Percentiles rank a stretch among this genome's conserved stretches.
These are phyloP conservation scores for Paramecium pentaurelia DNA, from an alignment of 73 alveolate species.

Conservation along the genomic window DNA sequence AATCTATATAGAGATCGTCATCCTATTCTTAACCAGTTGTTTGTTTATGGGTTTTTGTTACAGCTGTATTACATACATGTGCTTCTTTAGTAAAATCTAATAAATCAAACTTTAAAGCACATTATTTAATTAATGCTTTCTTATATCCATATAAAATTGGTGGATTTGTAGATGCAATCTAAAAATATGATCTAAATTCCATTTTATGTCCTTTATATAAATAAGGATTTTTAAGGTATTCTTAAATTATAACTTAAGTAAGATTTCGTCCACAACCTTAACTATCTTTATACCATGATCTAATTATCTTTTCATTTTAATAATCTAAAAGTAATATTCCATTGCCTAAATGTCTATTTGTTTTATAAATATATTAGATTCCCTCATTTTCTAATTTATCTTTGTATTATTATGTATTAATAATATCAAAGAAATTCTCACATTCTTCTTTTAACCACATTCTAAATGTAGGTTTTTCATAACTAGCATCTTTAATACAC, in stretches of 20 bases:
- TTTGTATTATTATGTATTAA: neutral
- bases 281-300: slow-evolving; percentile 19
- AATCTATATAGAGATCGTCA: slow-evolving; percentile 19
- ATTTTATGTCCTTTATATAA: slow-evolving; percentile 22
- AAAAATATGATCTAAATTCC: slow-evolving; percentile 26
- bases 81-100: slow-evolving; percentile 15
- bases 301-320: neutral
- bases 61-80: slow-evolving; percentile 34
- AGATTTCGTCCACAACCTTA: neutral
- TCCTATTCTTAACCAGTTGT: neutral
- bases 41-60: slow-evolving; percentile 19
- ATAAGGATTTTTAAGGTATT: neutral
- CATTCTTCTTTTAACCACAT: slow-evolving; percentile 9
- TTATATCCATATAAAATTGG: slow-evolving; percentile 25
- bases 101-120: slow-evolving; percentile 45
- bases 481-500: neutral
- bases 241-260: neutral
- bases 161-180: slow-evolving; percentile 33
- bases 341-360: slow-evolving; percentile 32
- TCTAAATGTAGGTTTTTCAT: slow-evolving; percentile 44
- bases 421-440: neutral
- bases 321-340: slow-evolving; percentile 16
- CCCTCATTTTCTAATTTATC: neutral
- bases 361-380: neutral
- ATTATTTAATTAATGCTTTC: neutral